Percentiles rank a stretch among this genome's conserved stretches.
Evolutionary conservation across 345 rosid species (phyloP).

Genomic region (Mangifera indica): DNA sequence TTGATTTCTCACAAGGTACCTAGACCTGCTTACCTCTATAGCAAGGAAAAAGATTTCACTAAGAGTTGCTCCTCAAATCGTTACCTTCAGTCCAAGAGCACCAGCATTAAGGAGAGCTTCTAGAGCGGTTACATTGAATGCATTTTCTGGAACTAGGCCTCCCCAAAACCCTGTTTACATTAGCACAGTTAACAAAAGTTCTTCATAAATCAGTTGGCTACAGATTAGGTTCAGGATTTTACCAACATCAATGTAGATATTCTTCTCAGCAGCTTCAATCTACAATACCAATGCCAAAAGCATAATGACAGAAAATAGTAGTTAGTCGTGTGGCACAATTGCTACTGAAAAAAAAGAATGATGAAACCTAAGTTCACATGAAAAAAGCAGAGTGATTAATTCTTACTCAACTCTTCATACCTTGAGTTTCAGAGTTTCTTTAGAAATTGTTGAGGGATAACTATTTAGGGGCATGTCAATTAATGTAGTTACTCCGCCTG

Average conservation of each 20-base stretch:
- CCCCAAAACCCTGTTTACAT: constrained; percentile 90
- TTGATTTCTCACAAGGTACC: too few species aligned
- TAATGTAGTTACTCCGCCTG: constrained; percentile 87
- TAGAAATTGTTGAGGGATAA: constrained; percentile 73
- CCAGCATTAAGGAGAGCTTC: constrained; percentile 78
- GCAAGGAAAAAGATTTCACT: background rate
- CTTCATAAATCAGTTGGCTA: constrained; percentile 21
- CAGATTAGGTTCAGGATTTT: constrained; percentile 30
- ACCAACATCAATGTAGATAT: constrained; percentile 86
- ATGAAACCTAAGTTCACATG: background rate
- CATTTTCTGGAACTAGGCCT: constrained; percentile 93
- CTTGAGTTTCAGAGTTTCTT: constrained; percentile 81
- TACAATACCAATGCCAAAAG: constrained; percentile 29
- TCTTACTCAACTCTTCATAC: constrained; percentile 28
- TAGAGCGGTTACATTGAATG: constrained; percentile 62
- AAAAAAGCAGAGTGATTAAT: background rate
- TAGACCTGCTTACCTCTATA: too few species aligned
- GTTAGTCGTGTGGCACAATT: background rate
- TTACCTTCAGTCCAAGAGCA: constrained; percentile 93
- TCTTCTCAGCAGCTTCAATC: constrained; percentile 74
- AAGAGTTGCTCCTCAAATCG: constrained; percentile 3
- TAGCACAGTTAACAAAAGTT: background rate
- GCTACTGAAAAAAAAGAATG: background rate
- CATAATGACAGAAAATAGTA: constrained; percentile 12
- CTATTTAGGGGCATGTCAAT: constrained; percentile 94